Percentiles rank a stretch among this genome's conserved stretches.
Conservation (phyloP, 345 rosid species). For the Bruguiera parviflora region DNA sequence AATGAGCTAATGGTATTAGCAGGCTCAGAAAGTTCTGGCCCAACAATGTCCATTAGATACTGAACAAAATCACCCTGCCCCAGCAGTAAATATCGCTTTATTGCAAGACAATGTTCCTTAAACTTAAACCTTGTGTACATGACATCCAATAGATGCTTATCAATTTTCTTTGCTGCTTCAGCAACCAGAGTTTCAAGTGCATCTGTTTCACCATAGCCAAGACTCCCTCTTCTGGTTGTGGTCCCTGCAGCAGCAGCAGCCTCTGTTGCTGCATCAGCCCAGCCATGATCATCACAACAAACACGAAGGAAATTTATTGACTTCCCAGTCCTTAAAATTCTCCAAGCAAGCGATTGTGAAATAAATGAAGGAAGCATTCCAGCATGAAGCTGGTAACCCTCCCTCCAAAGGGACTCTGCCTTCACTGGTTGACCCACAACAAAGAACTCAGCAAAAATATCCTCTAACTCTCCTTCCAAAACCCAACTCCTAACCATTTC, state of each 20-base stretch:
- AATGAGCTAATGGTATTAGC: constrained; percentile 94
- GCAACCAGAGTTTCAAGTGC: constrained; percentile 85
- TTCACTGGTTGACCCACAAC: constrained; percentile 85
- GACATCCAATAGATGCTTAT: constrained; percentile 83
- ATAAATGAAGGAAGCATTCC: constrained; percentile 92
- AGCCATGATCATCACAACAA: constrained; percentile 91
- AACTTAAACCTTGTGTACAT: constrained; percentile 73
- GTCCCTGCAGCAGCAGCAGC: constrained; percentile 95
- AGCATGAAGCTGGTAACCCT: constrained; percentile 82
- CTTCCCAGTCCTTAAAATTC: constrained; percentile 93
- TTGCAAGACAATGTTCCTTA: constrained; percentile 95
- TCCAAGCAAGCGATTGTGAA: constrained; percentile 81
- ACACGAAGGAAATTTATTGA: constrained; percentile 95
- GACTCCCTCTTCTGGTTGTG: constrained; percentile 83
- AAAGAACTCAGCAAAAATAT: constrained; percentile 85
- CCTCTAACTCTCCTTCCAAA: constrained; percentile 96
- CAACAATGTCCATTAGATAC: constrained; percentile 87
- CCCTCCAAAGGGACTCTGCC: constrained; percentile 96
- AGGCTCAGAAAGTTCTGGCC: constrained; percentile 97
- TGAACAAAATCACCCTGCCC: constrained; percentile 99
- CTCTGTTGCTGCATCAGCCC: constrained; percentile 92
- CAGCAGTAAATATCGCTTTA: constrained; percentile 84
- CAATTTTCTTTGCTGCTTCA: constrained; percentile 97
- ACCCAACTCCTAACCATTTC: constrained; percentile 99
- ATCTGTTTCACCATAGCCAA: constrained; percentile 93